Conservation (phyloP, 202 grass and related monocot genomes). For the Sporobolus alterniflorus region DNA sequence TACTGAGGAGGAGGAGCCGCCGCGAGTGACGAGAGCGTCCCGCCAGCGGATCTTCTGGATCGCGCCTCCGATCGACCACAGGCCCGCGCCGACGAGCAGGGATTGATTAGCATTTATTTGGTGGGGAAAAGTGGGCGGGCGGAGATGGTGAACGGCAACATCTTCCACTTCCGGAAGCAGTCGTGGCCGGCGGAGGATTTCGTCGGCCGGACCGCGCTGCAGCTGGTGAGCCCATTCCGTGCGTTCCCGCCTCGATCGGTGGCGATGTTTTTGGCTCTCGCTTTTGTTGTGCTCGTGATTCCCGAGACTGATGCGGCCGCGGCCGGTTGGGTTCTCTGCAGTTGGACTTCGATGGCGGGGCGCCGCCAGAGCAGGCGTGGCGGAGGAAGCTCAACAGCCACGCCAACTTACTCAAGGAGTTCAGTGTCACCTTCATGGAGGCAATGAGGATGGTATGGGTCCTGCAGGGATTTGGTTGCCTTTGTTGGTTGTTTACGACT, state of each 20-base stretch:
- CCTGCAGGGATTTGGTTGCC: neutral
- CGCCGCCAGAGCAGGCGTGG: slow-evolving; percentile 98
- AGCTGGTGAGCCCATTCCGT: slow-evolving; percentile 46
- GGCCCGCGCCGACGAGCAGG: neutral
- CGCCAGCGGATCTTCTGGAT: slow-evolving; percentile 39
- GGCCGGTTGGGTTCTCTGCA: slow-evolving; percentile 31
- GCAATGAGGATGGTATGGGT: slow-evolving; percentile 96
- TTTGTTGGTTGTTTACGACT: neutral
- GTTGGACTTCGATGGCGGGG: slow-evolving; percentile 92
- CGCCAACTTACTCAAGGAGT: slow-evolving; percentile 96
- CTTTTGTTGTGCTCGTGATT: neutral
- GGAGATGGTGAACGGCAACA: slow-evolving; percentile 84
- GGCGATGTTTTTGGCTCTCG: neutral
- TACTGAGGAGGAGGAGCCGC: neutral
- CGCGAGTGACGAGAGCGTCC: slow-evolving; percentile 6
- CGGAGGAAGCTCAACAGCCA: slow-evolving; percentile 86
- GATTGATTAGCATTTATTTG: neutral
- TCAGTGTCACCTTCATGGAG: slow-evolving; percentile 98
- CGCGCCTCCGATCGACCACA: slow-evolving; percentile 1
- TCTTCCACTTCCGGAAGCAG: slow-evolving; percentile 86
- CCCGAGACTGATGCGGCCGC: neutral
- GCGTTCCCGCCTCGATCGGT: neutral
- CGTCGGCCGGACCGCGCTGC: slow-evolving; percentile 53
- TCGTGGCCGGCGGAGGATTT: slow-evolving; percentile 98
- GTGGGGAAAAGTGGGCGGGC: neutral